Evolutionary conservation across 2,329 filamentous ascomycete species (phyloP).

Genomic region (Tolypocladium inflatum): DNA sequence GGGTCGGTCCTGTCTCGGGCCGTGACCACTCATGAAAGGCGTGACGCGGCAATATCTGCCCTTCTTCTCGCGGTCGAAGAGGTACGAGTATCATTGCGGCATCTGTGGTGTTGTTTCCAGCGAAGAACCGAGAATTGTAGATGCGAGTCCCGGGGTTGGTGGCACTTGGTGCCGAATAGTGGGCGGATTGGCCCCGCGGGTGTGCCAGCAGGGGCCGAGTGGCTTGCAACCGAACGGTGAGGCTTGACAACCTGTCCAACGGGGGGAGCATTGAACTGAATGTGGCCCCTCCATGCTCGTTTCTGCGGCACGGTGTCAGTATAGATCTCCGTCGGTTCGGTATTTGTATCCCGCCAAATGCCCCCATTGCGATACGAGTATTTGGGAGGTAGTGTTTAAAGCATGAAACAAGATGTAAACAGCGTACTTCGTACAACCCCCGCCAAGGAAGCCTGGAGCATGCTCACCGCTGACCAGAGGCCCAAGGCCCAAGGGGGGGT

Average conservation of each 20-base stretch:
- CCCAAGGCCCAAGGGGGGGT: background rate
- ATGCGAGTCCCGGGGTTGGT: background rate
- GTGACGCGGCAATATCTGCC: background rate
- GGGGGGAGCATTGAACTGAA: background rate
- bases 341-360: background rate
- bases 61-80: background rate
- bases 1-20: background rate
- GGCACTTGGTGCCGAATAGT: background rate
- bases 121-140: background rate
- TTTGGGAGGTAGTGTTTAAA: background rate
- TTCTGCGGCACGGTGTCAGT: background rate
- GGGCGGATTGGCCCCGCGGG: background rate
- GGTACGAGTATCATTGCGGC: background rate
- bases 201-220: background rate
- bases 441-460: background rate
- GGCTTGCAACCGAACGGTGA: constrained; percentile 1
- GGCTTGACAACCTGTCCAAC: background rate
- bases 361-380: background rate
- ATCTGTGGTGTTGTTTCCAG: background rate
- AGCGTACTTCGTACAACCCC: background rate
- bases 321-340: background rate
- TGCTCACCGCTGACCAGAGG: background rate
- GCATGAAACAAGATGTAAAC: background rate
- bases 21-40: background rate
- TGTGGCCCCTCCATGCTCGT: background rate